A percentile compares a stretch with the other conserved stretches of the same genome.
These are phyloP conservation scores for Afroboletus lepidellus DNA, from an alignment of 1,284 basidiomycete species.

Conservation along the genomic window DNA sequence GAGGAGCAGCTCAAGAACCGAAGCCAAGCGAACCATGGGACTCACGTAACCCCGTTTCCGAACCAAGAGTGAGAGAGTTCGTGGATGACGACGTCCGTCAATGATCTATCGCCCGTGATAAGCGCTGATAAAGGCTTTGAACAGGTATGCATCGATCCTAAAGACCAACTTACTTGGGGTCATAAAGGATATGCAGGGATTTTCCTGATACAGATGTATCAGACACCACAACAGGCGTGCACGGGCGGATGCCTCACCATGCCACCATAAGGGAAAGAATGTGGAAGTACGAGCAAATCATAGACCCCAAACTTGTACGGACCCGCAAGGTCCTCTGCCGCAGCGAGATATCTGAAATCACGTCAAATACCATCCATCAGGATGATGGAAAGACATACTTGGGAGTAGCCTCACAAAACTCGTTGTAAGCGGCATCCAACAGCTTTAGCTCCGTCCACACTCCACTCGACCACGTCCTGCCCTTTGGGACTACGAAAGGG, in stretches of 20 bases:
- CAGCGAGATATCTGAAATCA: constrained; percentile 61
- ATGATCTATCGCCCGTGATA: constrained; percentile 79
- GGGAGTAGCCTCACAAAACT: constrained; percentile 85
- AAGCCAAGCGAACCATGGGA: constrained; percentile 7
- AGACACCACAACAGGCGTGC: neutral
- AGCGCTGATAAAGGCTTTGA: constrained; percentile 48
- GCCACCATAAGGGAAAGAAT: constrained; percentile 91
- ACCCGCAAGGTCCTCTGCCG: constrained; percentile 74
- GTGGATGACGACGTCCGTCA: constrained; percentile 88
- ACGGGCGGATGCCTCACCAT: constrained; percentile 52
- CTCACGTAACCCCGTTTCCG: constrained; percentile 82
- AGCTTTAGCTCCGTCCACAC: constrained; percentile 90
- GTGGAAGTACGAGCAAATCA: constrained; percentile 88
- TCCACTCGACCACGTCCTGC: constrained; percentile 74
- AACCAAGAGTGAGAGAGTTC: constrained; percentile 84
- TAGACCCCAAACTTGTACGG: constrained; percentile 89
- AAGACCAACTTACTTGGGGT: constrained; percentile 66
- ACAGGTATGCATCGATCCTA: neutral
- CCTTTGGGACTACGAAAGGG: constrained; percentile 59
- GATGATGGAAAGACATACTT: constrained; percentile 43
- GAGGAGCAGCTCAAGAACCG: constrained; percentile 21
- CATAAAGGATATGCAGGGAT: constrained; percentile 83
- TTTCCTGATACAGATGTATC: constrained; percentile 52
- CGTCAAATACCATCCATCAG: neutral
- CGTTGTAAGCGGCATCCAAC: constrained; percentile 79